Evolutionary conservation across 164 flowering plant species (phyloP), one percentile per base, ranked within the genome.

Genomic region (Vitis cinerea): DNA sequence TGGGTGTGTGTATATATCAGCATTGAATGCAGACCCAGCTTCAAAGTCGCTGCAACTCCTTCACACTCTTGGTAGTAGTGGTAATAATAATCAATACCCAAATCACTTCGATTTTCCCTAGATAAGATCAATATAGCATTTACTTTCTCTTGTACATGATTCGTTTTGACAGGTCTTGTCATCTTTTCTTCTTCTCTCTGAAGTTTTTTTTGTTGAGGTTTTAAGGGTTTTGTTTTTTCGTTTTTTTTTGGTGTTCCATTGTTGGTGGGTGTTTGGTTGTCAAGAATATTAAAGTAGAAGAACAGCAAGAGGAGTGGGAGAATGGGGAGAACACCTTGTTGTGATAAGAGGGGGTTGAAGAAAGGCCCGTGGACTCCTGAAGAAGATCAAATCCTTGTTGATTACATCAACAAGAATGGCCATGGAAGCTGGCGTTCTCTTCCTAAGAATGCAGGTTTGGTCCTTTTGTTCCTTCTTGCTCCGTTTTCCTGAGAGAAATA

Each of bases 361-460:
- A 92, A 82, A 80, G 97, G 97, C 47, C 90, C 93, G 7, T 92
- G 97, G 97, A 81, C 90, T 19, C 75, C 89, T 44, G 97, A 88
- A 44, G 95, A 92, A 80, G 97, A 90, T 67, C 85, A 86, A 66
- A 65, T 83, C 68, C 85, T 92, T 19, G 65, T 86, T 50, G 71
- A 84, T 0, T 90, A 80, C 67, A 88, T 92, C 71, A 79, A 71
- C 61, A 80, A 80, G 31, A 77, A 90, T 70, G 93, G 97, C 67
- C 88, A 83, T 81, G 90, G 88, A 4, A 88, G 89, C 86, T 92
- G 97, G 97, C 78, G 94, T 10, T 75, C 88, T 71, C 92, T 92
- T n/a, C 97, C 97, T 44, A 85, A 87, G 74, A 86, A 76, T 23
- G 95, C 97, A 73, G 97, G 97, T 89, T 27, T 48, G 14, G 9